These are phyloP conservation scores for Leccinum angustisporum DNA, from an alignment of 1,284 basidiomycete genomes.

Conservation along the genomic window DNA sequence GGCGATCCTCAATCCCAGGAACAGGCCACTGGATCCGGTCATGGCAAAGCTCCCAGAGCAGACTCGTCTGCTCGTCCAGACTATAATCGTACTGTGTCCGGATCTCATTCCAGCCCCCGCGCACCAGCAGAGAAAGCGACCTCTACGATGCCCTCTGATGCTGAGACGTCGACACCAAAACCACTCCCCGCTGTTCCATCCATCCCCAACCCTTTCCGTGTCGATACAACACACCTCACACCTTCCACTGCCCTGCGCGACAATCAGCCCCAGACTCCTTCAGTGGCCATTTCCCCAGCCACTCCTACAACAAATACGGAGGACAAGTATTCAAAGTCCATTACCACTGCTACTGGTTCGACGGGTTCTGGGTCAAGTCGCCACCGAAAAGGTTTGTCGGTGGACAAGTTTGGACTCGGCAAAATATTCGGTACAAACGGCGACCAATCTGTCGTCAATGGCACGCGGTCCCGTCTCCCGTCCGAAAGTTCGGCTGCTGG, in stretches of 20 bases:
- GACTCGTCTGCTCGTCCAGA: conserved; percentile 13
- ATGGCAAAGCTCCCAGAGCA: conserved; percentile 23
- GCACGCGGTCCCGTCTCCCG: conserved; percentile 39
- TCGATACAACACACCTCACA: conserved; percentile 23
- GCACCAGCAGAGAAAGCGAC: conserved; percentile 20
- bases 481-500: conserved; percentile 41
- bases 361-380: conserved; percentile 47
- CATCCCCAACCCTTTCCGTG: conserved; percentile 18
- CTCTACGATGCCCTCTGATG: conserved; percentile 3
- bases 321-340: conserved; percentile 37
- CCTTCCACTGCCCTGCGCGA: conserved; percentile 28
- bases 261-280: conserved; percentile 34
- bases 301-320: conserved; percentile 44
- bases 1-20: conserved; percentile 33
- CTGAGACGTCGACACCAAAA: conserved; percentile 10
- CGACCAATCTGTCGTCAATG: conserved; percentile 29
- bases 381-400: conserved; percentile 61
- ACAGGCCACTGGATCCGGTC: conserved; percentile 17
- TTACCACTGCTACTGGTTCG: conserved; percentile 35
- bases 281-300: conserved; percentile 47
- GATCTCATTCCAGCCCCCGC: conserved; percentile 11
- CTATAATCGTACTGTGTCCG: conserved; percentile 21
- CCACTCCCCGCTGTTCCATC: conserved; percentile 27
- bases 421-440: conserved; percentile 52
- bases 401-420: conserved; percentile 74